Evolutionary conservation across 345 rosid genomes (phyloP), one percentile per base, ranked within the genome.

Genomic region (Lagerstroemia speciosa): DNA sequence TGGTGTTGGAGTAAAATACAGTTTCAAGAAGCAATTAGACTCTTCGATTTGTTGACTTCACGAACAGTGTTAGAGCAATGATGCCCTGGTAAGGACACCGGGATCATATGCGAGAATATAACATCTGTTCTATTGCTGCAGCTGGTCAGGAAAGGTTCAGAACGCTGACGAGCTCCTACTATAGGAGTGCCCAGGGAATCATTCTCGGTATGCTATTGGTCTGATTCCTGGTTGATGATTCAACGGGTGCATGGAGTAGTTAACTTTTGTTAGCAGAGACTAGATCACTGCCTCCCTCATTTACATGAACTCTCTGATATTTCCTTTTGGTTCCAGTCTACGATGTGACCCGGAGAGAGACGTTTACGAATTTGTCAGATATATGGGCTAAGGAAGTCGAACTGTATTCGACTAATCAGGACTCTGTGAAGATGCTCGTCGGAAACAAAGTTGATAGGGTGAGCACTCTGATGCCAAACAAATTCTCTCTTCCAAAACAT

Each of bases 111-210:
- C 69, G 29, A 57, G 68, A 62, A 72, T 30, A 0, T 58, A 27
- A 30, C 29, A 40, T 50, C 33, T 41, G 33, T 29, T 53, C 69
- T 82, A 64, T 76, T 83, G 89, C 85, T 83, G 89, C 85, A 93
- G 98, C 98, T 81, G 98, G 98, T 75, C 97, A 93, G 74, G 98
- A 93, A 78, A 85, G 89, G 73, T 93, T 90, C 85, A 85, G 98
- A 77, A 85, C 98, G 63, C 64, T 93, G 74, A 91, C 97, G 31
- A 91, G 91, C 83, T 89, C 97, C 52, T 93, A 93, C 83, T 93
- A 87, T 50, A 85, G 98, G 82, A 89, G 89, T 72, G 94, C 90
- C 33, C 97, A 89, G 72, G 98, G 98, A 71, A 93, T 93, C 76
- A 77, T 93, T 66, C 97, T 93, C 0, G 96, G 98, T 93, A 78